These are phyloP conservation scores for Pseudomonodictys pantanalensis DNA, from an alignment of 495 filamentous ascomycete genomes.

Conservation along the genomic window DNA sequence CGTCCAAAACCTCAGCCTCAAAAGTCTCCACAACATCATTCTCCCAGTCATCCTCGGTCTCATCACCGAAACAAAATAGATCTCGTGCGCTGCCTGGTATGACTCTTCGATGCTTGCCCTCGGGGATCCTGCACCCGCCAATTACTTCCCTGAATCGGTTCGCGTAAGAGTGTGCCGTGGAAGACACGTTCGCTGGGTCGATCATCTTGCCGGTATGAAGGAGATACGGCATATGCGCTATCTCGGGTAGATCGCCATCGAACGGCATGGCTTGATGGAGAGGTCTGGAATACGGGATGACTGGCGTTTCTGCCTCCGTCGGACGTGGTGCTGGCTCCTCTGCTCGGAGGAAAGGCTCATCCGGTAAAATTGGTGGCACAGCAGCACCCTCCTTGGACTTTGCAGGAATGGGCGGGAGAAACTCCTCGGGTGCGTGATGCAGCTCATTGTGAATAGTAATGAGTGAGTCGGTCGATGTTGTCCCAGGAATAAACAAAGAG, in stretches of 20 bases:
- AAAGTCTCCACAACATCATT: conserved; percentile 17
- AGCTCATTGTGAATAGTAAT: conserved; percentile 73
- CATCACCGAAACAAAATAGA: conserved; percentile 41
- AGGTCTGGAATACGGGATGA: conserved; percentile 19
- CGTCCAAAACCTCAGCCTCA: background rate
- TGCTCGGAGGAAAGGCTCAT: conserved; percentile 35
- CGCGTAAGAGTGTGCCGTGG: conserved; percentile 15
- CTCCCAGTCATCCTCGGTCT: conserved; percentile 31
- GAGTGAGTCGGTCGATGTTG: conserved; percentile 49
- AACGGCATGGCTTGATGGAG: conserved; percentile 41
- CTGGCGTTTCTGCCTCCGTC: conserved; percentile 22
- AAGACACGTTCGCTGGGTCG: background rate
- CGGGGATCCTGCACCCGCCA: conserved; percentile 36
- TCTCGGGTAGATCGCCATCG: conserved; percentile 40
- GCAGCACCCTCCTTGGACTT: background rate
- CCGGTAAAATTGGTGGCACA: conserved; percentile 2
- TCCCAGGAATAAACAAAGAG: conserved; percentile 68
- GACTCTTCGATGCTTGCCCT: conserved; percentile 25
- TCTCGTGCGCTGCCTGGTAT: conserved; percentile 31
- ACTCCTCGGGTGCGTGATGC: conserved; percentile 69
- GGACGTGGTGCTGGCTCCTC: conserved; percentile 20
- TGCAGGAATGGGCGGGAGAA: conserved; percentile 5
- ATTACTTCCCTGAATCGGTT: conserved; percentile 32
- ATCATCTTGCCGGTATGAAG: conserved; percentile 31
- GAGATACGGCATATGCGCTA: conserved; percentile 37